phyloP scores from a whole-genome alignment of 192 early-diverging fungal species.

The Backusella psychrophila region DNA sequence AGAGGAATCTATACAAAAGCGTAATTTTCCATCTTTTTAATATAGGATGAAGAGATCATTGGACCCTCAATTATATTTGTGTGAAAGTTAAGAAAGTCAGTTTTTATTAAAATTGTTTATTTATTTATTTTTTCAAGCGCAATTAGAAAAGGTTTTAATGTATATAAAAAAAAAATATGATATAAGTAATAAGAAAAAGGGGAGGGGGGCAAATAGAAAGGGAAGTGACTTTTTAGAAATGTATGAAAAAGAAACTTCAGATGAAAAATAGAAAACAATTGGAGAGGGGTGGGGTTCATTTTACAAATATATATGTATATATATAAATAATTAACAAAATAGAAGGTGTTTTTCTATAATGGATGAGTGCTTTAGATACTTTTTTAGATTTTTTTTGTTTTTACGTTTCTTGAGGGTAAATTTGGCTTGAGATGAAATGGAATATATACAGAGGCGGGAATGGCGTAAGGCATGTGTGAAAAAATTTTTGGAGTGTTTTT shows the following conservation, averaged over 20 bases:
- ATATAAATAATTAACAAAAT: slow-evolving; percentile 2
- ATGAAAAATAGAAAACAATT: background rate
- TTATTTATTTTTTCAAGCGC: background rate
- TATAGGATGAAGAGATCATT: no score
- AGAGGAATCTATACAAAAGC: no score
- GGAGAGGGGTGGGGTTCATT: background rate
- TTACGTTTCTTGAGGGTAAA: background rate
- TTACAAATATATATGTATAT: slow-evolving; percentile 1
- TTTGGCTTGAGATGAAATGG: background rate
- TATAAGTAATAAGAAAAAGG: background rate
- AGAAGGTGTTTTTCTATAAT: background rate
- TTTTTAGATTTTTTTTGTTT: background rate
- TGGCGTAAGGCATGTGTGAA: background rate
- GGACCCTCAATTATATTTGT: no score
- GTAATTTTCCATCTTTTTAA: no score
- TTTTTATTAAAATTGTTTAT: background rate
- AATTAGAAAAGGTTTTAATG: background rate
- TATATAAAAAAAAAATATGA: background rate
- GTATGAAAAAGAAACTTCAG: background rate
- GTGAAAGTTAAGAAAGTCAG: no score
- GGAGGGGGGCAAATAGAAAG: background rate
- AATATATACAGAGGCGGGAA: background rate
- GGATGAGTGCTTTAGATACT: background rate
- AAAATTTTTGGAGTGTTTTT: background rate
- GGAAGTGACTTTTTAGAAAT: background rate